Conservation (phyloP, 2,329 filamentous ascomycete species). For the Monosporascus sp. region DNA sequence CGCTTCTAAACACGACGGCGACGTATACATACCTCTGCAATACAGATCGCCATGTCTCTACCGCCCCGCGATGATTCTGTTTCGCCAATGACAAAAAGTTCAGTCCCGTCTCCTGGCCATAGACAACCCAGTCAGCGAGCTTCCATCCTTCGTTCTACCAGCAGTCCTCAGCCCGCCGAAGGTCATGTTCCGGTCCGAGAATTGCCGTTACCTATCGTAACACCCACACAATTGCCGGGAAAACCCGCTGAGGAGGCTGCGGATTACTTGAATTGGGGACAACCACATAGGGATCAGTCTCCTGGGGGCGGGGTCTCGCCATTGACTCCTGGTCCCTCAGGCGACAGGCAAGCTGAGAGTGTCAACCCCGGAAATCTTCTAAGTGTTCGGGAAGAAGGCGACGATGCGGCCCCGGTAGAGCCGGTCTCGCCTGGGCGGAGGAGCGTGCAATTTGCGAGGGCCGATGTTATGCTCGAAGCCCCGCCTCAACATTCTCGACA, state of each 20-base stretch:
- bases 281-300: constrained; percentile 26
- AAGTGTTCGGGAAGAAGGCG: constrained; percentile 6
- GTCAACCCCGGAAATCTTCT: not conserved
- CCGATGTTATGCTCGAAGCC: constrained; percentile 43
- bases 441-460: constrained; percentile 71
- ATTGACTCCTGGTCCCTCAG: constrained; percentile 15
- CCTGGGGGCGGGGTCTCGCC: constrained; percentile 13
- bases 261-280: constrained; percentile 34
- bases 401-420: constrained; percentile 18
- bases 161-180: constrained; percentile 17
- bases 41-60: constrained; percentile 14
- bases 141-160: constrained; percentile 16
- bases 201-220: constrained; percentile 16
- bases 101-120: constrained; percentile 18
- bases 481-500: constrained; percentile 51
- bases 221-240: constrained; percentile 13
- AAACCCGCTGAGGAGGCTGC: constrained; percentile 17
- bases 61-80: constrained; percentile 25
- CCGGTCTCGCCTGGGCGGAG: constrained; percentile 43
- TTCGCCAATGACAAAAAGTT: constrained; percentile 29
- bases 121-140: constrained; percentile 16
- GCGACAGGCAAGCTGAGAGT: not conserved
- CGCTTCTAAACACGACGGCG: no score
- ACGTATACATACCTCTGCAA: no score
- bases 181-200: constrained; percentile 11